These are phyloP conservation scores for Cadophora gregata DNA, from an alignment of 2,329 filamentous ascomycete genomes.

Conservation along the genomic window DNA sequence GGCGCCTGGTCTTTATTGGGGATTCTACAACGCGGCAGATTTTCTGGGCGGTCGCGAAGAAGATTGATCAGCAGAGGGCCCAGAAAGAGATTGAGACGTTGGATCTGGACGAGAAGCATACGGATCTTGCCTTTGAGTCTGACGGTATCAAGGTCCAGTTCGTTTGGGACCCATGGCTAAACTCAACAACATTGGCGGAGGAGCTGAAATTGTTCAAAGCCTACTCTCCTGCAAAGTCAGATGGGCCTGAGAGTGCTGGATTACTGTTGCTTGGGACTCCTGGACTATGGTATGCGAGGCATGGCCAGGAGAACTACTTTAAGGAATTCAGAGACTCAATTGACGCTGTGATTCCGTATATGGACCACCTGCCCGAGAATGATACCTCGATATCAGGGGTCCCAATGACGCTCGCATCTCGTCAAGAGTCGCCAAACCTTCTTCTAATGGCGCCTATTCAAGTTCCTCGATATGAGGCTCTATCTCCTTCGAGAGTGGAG, in stretches of 20 bases:
- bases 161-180: slow-evolving; percentile 68
- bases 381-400: slow-evolving; percentile 10
- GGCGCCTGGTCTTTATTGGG: slow-evolving; percentile 63
- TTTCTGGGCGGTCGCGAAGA: slow-evolving; percentile 61
- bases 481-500: slow-evolving; percentile 44
- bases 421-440: slow-evolving; percentile 37
- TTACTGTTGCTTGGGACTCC: slow-evolving; percentile 59
- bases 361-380: slow-evolving; percentile 43
- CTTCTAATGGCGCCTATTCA: slow-evolving; percentile 45
- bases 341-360: slow-evolving; percentile 51
- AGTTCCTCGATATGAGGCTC: slow-evolving; percentile 40
- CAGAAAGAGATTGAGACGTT: slow-evolving; percentile 46
- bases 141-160: slow-evolving; percentile 58
- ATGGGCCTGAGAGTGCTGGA: slow-evolving; percentile 46
- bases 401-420: slow-evolving; percentile 30
- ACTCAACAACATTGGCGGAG: slow-evolving; percentile 52
- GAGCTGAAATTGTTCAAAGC: slow-evolving; percentile 49
- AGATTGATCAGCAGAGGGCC: slow-evolving; percentile 51
- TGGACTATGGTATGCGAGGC: slow-evolving; percentile 60
- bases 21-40: slow-evolving; percentile 65
- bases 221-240: slow-evolving; percentile 29
- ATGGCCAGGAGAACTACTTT: slow-evolving; percentile 53
- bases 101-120: slow-evolving; percentile 49
- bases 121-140: slow-evolving; percentile 52
- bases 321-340: slow-evolving; percentile 54